Conservation (phyloP, 805 yeast species). For the Sugiyamaella marilandica region DNA sequence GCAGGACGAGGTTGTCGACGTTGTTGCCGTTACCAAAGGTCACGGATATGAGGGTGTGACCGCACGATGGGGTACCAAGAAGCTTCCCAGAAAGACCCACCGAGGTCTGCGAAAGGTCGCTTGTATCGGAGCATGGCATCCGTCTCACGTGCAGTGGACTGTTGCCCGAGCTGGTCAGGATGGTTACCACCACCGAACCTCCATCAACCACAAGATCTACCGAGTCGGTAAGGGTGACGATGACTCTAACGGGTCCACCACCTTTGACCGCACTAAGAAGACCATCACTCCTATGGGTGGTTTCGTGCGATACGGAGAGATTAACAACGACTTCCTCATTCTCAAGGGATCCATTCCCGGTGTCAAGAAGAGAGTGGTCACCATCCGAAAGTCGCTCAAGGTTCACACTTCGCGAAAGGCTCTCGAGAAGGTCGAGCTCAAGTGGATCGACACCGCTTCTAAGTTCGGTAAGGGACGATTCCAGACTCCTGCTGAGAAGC, state of each 20-base stretch:
- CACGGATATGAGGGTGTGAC: constrained; percentile 99
- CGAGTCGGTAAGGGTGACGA: constrained; percentile 97
- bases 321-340: constrained; percentile 96
- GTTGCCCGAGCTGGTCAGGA: constrained; percentile 99
- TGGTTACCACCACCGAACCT: constrained; percentile 99
- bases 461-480: constrained; percentile 99
- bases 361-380: constrained; percentile 98
- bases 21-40: constrained; percentile 99
- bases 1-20: constrained; percentile 98
- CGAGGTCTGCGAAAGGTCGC: constrained; percentile 99
- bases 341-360: constrained; percentile 99
- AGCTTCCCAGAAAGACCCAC: constrained; percentile 99
- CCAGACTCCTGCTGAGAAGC: constrained; percentile 99
- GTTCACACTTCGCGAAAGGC: constrained; percentile 98
- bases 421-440: constrained; percentile 90
- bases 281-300: constrained; percentile 99
- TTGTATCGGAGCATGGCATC: constrained; percentile 99
- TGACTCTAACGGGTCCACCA: constrained; percentile 92
- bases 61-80: constrained; percentile 99
- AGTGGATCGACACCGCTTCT: constrained; percentile 99
- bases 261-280: constrained; percentile 99
- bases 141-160: constrained; percentile 99
- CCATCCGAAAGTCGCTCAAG: constrained; percentile 97
- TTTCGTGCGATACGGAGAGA: constrained; percentile 98
- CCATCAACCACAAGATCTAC: constrained; percentile 99